phyloP scores from a whole-genome alignment of 345 rosid genomes.

The Populus nigra region DNA sequence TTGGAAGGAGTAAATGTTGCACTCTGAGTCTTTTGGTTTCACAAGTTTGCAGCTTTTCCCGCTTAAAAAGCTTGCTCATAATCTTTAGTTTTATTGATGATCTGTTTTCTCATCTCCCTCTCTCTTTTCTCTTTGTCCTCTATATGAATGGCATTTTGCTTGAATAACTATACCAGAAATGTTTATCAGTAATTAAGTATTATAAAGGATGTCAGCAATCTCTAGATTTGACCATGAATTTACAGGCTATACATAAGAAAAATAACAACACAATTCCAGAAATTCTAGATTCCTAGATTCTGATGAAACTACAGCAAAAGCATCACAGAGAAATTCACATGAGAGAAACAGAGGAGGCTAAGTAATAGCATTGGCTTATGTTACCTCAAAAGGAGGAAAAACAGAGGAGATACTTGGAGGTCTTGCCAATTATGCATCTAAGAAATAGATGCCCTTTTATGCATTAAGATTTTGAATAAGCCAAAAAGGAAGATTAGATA shows the following conservation, averaged over 20 bases:
- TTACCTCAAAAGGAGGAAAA: background rate
- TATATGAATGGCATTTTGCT: background rate
- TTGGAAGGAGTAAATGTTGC: background rate
- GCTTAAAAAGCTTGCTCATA: background rate
- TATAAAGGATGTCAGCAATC: background rate
- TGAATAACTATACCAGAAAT: background rate
- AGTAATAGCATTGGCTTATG: background rate
- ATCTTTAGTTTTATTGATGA: background rate
- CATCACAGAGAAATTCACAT: background rate
- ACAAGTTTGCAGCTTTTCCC: background rate
- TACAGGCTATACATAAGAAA: background rate
- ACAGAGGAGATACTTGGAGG: background rate
- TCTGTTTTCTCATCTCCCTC: background rate
- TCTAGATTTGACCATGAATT: background rate
- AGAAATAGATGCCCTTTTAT: background rate
- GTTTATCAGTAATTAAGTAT: background rate
- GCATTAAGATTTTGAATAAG: background rate
- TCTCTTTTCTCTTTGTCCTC: background rate
- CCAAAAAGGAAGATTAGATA: background rate
- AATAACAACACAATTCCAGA: background rate
- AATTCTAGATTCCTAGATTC: background rate
- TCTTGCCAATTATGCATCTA: background rate
- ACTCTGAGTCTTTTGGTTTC: background rate
- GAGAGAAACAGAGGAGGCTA: background rate
- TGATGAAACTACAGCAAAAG: background rate